Conservation (phyloP, 2,329 filamentous ascomycete genomes). For the Byssothecium circinans region DNA sequence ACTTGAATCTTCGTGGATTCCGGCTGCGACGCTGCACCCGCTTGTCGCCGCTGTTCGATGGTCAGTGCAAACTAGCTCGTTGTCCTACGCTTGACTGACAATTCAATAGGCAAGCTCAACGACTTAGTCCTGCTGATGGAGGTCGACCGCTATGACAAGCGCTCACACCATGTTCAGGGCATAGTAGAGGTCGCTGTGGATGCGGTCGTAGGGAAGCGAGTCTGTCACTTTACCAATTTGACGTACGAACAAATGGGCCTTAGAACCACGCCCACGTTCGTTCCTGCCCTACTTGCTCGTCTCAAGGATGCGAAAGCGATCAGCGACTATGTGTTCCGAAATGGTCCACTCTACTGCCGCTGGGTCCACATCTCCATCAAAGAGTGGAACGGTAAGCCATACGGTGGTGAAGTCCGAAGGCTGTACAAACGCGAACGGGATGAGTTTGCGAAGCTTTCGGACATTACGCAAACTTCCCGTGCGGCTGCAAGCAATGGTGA, state of each 20-base stretch:
- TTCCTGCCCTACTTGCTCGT: background rate
- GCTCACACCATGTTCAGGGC: conserved; percentile 13
- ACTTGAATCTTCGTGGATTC: conserved; percentile 22
- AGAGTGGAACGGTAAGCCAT: conserved; percentile 11
- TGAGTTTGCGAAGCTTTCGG: background rate
- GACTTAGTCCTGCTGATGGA: conserved; percentile 22
- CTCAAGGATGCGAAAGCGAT: background rate
- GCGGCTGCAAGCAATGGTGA: background rate
- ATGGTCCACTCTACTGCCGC: conserved; percentile 16
- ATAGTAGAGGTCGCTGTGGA: conserved; percentile 12
- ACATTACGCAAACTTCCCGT: background rate
- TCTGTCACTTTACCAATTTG: background rate
- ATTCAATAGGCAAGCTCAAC: conserved; percentile 21
- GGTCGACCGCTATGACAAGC: conserved; percentile 11
- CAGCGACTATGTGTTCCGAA: conserved; percentile 10
- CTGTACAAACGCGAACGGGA: conserved; percentile 14
- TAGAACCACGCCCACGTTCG: background rate
- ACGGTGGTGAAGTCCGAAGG: conserved; percentile 13
- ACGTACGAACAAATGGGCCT: background rate
- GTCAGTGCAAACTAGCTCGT: background rate
- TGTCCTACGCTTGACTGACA: background rate
- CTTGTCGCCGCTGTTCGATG: conserved; percentile 17
- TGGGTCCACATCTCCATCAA: conserved; percentile 10
- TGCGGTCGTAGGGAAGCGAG: conserved; percentile 9
- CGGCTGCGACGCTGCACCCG: conserved; percentile 22